Conservation (phyloP, 768 basidiomycete genomes). For the Panus rudis region DNA sequence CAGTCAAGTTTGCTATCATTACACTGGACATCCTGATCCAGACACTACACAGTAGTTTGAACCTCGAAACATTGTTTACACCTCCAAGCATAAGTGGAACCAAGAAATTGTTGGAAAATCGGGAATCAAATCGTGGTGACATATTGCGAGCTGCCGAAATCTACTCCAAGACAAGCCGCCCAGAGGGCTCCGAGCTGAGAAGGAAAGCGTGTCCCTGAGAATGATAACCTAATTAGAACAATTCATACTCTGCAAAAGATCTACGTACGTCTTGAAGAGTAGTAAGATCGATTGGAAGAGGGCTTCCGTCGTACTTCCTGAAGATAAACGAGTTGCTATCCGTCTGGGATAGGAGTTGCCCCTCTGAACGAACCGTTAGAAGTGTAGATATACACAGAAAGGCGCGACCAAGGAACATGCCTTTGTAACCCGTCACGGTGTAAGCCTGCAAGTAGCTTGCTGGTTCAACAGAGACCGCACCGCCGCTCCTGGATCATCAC, state of each 20-base stretch:
- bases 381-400: background rate
- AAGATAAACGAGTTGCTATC: slow-evolving; percentile 1
- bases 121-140: no score
- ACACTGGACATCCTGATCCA: no score
- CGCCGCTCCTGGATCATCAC: background rate
- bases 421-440: background rate
- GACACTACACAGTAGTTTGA: no score
- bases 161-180: background rate
- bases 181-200: slow-evolving; percentile 2
- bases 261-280: background rate
- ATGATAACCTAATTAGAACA: background rate
- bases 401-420: background rate
- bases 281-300: background rate
- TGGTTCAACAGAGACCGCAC: background rate
- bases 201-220: background rate
- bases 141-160: no score
- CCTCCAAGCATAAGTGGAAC: no score
- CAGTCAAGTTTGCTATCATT: no score
- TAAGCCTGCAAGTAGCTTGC: background rate
- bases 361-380: background rate
- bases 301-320: background rate
- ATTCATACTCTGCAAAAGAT: background rate
- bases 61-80: no score
- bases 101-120: no score
- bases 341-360: background rate